These are phyloP conservation scores for Acer negundo DNA, from an alignment of 345 rosid species.

Conservation along the genomic window DNA sequence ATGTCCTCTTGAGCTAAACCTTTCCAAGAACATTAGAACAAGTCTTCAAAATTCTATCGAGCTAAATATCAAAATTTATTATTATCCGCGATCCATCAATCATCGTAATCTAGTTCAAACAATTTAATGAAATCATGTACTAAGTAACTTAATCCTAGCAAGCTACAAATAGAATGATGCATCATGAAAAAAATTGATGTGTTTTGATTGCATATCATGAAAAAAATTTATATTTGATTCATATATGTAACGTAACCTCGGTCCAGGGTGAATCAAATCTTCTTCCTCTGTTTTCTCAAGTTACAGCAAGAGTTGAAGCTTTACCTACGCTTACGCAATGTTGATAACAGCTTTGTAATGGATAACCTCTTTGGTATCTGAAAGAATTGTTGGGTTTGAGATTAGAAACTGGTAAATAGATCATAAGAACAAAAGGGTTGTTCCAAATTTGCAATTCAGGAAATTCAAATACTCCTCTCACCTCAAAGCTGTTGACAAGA, in stretches of 20 bases:
- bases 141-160: not conserved
- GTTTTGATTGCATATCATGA: not conserved
- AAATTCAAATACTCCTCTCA: slow-evolving; percentile 3
- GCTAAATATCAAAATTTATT: not conserved
- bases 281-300: not conserved
- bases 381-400: slow-evolving; percentile 17
- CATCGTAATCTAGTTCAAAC: not conserved
- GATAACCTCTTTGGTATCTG: slow-evolving; percentile 37
- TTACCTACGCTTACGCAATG: slow-evolving; percentile 29
- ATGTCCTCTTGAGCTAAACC: not conserved
- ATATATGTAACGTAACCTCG: not conserved
- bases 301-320: slow-evolving; percentile 2
- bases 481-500: slow-evolving; percentile 35
- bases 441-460: not conserved
- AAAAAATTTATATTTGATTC: not conserved
- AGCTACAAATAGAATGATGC: not conserved
- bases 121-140: not conserved
- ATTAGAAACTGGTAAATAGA: not conserved
- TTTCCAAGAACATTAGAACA: not conserved
- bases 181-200: not conserved
- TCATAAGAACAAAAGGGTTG: not conserved
- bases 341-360: slow-evolving; percentile 23
- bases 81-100: not conserved
- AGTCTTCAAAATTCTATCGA: not conserved
- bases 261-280: not conserved